phyloP scores from a whole-genome alignment of 1,284 basidiomycete genomes.

The Naganishia sp. region DNA sequence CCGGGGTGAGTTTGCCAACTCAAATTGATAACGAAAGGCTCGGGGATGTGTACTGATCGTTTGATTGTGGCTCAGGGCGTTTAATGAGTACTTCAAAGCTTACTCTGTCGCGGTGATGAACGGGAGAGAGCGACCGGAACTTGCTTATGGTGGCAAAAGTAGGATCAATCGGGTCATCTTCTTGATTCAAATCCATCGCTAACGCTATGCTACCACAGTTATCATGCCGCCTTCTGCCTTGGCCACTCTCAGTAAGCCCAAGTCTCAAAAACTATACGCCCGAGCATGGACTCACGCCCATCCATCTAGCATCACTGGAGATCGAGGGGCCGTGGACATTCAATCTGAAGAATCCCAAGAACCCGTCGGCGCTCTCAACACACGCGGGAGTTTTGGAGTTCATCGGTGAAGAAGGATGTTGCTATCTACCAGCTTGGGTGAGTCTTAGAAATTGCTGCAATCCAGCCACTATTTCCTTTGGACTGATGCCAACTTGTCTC shows the following conservation, averaged over 20 bases:
- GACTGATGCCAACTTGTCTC: conserved; percentile 7
- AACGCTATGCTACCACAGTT: conserved; percentile 59
- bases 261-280: neutral
- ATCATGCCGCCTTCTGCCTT: conserved; percentile 97
- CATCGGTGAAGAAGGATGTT: conserved; percentile 93
- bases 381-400: conserved; percentile 98
- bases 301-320: conserved; percentile 68
- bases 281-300: neutral
- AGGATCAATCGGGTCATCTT: conserved; percentile 53
- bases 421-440: conserved; percentile 92
- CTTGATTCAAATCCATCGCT: neutral
- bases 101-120: conserved; percentile 55
- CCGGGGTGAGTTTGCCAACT: conserved; percentile 14
- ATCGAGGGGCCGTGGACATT: conserved; percentile 95
- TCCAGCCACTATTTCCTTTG: too few species aligned
- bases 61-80: conserved; percentile 39
- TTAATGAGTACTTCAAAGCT: conserved; percentile 55
- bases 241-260: conserved; percentile 70
- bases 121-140: conserved; percentile 49
- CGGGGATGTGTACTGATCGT: neutral
- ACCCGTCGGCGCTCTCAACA: conserved; percentile 76
- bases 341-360: conserved; percentile 84
- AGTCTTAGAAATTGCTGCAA: conserved; percentile 35
- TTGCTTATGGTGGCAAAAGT: conserved; percentile 89
- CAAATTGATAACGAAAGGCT: too few species aligned